phyloP scores from a whole-genome alignment of 1,139 yeast species.

The Zygosaccharomyces sapae region DNA sequence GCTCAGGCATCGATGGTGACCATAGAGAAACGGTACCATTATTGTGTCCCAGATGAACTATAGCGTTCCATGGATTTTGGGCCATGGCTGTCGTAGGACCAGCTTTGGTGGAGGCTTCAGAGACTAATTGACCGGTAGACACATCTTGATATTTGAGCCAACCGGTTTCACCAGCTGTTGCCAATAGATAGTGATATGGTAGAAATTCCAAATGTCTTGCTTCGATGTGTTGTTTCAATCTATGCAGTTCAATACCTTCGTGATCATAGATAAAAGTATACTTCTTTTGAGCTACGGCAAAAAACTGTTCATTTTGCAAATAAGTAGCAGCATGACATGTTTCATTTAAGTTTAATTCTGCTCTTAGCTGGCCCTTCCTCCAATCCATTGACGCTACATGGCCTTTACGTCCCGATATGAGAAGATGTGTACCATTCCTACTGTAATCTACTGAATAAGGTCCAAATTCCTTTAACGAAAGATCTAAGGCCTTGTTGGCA shows the following conservation, averaged over 20 bases:
- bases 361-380: constrained; percentile 76
- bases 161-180: constrained; percentile 86
- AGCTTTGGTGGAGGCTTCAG: constrained; percentile 78
- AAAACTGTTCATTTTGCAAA: constrained; percentile 86
- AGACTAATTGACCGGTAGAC: constrained; percentile 81
- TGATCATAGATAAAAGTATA: constrained; percentile 90
- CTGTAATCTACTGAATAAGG: constrained; percentile 82
- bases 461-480: constrained; percentile 73
- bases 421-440: constrained; percentile 78
- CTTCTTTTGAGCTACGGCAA: constrained; percentile 96
- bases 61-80: constrained; percentile 95
- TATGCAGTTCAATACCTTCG: constrained; percentile 86
- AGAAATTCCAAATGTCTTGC: constrained; percentile 78
- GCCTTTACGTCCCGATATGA: constrained; percentile 86
- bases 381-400: constrained; percentile 96
- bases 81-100: constrained; percentile 89
- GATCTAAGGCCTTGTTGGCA: constrained; percentile 67
- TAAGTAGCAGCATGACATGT: constrained; percentile 87
- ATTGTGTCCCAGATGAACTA: constrained; percentile 87
- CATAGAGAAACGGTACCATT: constrained; percentile 92
- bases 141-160: constrained; percentile 90
- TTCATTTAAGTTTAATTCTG: constrained; percentile 83
- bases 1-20: constrained; percentile 87
- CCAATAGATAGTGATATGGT: constrained; percentile 86
- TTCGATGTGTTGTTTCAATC: constrained; percentile 85